Percentiles rank a stretch among this genome's conserved stretches.
Evolutionary conservation across 257 asterid genomes (phyloP).

Genomic region (Agastache rugosa): DNA sequence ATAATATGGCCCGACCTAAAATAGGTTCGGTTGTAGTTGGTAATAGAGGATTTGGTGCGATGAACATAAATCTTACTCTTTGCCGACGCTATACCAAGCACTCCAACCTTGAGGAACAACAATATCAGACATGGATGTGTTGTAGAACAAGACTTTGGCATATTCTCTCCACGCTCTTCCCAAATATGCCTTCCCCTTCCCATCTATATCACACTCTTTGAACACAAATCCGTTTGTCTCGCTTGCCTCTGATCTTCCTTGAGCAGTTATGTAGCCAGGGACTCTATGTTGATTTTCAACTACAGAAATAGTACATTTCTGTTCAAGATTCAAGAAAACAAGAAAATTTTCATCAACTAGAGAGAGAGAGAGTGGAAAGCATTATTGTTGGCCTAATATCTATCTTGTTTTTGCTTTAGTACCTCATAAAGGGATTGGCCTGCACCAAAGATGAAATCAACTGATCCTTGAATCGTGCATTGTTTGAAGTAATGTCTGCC

Average conservation of each 20-base stretch:
- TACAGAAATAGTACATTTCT: constrained; percentile 67
- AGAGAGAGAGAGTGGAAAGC: neutral
- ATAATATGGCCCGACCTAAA: too few relatives aligned
- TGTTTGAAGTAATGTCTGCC: constrained; percentile 80
- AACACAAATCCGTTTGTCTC: constrained; percentile 58
- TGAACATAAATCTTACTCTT: constrained; percentile 49
- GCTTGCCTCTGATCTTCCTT: constrained; percentile 39
- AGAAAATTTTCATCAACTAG: neutral
- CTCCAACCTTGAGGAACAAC: constrained; percentile 75
- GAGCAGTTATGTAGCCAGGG: constrained; percentile 81
- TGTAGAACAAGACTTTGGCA: constrained; percentile 69
- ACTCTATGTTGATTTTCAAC: constrained; percentile 39
- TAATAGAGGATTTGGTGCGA: too few relatives aligned
- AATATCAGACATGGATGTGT: constrained; percentile 50
- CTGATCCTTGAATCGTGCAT: constrained; percentile 72
- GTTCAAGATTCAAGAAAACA: neutral
- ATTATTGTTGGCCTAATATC: neutral
- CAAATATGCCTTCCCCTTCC: constrained; percentile 48
- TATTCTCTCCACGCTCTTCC: constrained; percentile 81
- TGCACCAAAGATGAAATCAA: constrained; percentile 85
- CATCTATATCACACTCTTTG: constrained; percentile 49
- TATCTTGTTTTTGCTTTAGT: neutral
- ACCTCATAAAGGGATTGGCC: constrained; percentile 93
- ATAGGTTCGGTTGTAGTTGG: too few relatives aligned
- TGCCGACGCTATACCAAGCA: constrained; percentile 53